phyloP scores from a whole-genome alignment of 164 flowering plant species.

The Vitis labrusca region DNA sequence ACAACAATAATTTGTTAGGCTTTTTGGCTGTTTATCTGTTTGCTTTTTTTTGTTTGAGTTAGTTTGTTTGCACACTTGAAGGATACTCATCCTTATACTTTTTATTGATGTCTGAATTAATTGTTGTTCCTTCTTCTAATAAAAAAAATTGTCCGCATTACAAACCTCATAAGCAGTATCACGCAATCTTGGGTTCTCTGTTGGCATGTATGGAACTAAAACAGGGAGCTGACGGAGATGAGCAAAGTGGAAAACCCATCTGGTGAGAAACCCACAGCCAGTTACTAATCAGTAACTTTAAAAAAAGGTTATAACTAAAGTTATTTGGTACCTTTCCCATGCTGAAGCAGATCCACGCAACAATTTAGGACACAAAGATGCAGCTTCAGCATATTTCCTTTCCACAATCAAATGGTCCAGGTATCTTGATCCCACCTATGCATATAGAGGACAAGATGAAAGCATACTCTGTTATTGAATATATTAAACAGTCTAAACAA shows the following conservation, averaged over 20 bases:
- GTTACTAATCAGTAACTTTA: constrained; percentile 12
- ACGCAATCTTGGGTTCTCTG: constrained; percentile 80
- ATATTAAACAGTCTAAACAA: not conserved
- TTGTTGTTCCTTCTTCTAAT: no score
- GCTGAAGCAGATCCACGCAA: constrained; percentile 92
- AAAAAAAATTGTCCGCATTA: not conserved
- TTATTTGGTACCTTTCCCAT: constrained; percentile 84
- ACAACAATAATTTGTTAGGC: no score
- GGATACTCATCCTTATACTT: no score
- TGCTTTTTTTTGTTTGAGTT: no score
- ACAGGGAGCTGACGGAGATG: constrained; percentile 98
- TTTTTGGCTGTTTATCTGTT: no score
- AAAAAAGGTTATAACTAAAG: not conserved
- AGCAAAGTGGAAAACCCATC: constrained; percentile 99
- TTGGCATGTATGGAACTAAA: constrained; percentile 89
- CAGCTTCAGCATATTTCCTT: constrained; percentile 96
- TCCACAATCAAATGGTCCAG: constrained; percentile 98
- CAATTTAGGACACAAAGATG: constrained; percentile 93
- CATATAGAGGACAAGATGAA: not conserved
- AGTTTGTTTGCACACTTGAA: no score
- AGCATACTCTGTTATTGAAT: not conserved
- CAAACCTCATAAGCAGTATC: constrained; percentile 98
- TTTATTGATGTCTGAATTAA: no score
- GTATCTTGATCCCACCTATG: constrained; percentile 89
- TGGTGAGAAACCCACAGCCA: constrained; percentile 28